Evolutionary conservation across 495 filamentous ascomycete genomes (phyloP).

Genomic region (Podospora tetraspora): DNA sequence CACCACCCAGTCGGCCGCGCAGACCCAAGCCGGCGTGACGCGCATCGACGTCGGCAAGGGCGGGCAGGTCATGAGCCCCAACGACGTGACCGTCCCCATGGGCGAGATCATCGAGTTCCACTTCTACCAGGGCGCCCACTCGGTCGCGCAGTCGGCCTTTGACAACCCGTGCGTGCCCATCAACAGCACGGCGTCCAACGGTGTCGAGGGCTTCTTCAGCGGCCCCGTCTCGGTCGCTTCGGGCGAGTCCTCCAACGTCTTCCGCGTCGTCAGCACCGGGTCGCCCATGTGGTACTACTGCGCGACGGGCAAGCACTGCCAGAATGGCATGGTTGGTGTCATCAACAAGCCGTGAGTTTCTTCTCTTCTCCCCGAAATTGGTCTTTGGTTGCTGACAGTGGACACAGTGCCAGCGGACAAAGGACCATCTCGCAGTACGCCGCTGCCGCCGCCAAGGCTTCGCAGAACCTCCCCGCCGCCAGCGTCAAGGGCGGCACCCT

Average conservation of each 20-base stretch:
- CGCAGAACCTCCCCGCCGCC: conserved; percentile 3
- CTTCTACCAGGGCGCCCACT: conserved; percentile 11
- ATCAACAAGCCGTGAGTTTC: conserved; percentile 16
- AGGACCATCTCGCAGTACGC: conserved; percentile 3
- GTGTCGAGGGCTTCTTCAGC: conserved; percentile 5
- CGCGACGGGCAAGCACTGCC: conserved; percentile 18
- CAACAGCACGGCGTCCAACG: background rate
- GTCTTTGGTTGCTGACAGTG: background rate
- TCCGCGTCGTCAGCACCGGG: conserved; percentile 14
- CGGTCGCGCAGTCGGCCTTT: conserved; percentile 12
- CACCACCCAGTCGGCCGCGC: background rate
- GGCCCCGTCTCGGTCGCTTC: background rate
- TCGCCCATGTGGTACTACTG: conserved; percentile 25
- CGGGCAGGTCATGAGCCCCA: conserved; percentile 7
- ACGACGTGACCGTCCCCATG: conserved; percentile 3
- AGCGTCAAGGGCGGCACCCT: conserved; percentile 2
- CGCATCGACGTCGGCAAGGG: conserved; percentile 8
- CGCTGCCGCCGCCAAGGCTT: background rate
- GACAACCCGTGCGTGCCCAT: conserved; percentile 12
- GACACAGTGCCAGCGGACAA: background rate
- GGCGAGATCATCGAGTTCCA: conserved; percentile 14
- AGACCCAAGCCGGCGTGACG: background rate
- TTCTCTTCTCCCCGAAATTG: background rate
- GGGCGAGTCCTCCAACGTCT: conserved; percentile 5
- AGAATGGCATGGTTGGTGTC: conserved; percentile 21